Conservation (phyloP, 495 filamentous ascomycete species). For the Lindgomyces ingoldianus region DNA sequence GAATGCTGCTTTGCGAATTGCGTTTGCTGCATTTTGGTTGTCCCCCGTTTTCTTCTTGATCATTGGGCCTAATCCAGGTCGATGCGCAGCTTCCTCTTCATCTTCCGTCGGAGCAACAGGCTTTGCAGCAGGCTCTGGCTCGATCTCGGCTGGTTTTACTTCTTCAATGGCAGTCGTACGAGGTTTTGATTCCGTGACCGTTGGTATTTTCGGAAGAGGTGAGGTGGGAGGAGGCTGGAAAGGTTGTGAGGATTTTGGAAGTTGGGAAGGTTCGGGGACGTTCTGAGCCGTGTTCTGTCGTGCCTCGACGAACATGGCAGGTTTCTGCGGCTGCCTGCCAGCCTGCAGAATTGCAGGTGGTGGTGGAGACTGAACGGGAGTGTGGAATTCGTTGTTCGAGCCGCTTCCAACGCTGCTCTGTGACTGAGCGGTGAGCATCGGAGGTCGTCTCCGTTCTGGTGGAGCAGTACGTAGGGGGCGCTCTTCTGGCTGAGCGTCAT, state of each 20-base stretch:
- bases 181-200: not conserved
- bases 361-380: constrained; percentile 15
- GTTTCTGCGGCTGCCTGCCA: constrained; percentile 23
- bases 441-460: constrained; percentile 38
- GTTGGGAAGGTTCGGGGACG: not conserved
- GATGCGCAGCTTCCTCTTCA: constrained; percentile 56
- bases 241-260: not conserved
- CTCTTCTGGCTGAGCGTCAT: constrained; percentile 26
- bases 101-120: constrained; percentile 3
- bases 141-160: not conserved
- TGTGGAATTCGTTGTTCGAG: constrained; percentile 15
- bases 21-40: constrained; percentile 65
- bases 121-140: constrained; percentile 4
- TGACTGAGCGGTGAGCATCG: constrained; percentile 29
- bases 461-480: constrained; percentile 8
- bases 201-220: constrained; percentile 25
- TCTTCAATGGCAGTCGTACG: not conserved
- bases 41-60: constrained; percentile 70
- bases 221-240: constrained; percentile 20
- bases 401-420: constrained; percentile 27
- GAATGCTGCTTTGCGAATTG: constrained; percentile 81
- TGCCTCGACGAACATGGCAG: too few relatives aligned
- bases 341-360: constrained; percentile 8
- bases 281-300: too few relatives aligned
- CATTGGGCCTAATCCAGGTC: constrained; percentile 88